Percentiles rank a stretch among this genome's conserved stretches.
These are phyloP conservation scores for Boletus fagicola DNA, from an alignment of 768 basidiomycete genomes.

Conservation along the genomic window DNA sequence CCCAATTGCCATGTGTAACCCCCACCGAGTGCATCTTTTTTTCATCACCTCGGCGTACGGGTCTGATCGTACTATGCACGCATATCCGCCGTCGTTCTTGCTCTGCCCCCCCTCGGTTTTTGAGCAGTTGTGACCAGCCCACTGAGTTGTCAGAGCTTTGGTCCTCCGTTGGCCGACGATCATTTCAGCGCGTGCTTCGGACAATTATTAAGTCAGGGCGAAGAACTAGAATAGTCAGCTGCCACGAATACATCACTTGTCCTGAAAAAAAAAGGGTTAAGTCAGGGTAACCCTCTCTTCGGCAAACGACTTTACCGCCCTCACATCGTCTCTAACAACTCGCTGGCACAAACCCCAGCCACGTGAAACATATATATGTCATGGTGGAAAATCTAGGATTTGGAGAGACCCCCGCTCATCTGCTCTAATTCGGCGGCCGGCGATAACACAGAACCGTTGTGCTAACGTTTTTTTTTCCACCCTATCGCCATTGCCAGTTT, in stretches of 20 bases:
- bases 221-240: background rate
- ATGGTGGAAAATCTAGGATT: background rate
- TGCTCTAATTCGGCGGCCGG: constrained; percentile 4
- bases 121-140: background rate
- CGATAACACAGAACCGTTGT: background rate
- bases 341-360: background rate
- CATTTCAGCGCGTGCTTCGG: background rate
- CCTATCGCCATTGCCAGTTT: constrained; percentile 14
- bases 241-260: background rate
- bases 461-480: constrained; percentile 3
- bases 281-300: background rate
- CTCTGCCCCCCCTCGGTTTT: background rate
- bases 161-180: constrained; percentile 1
- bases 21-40: background rate
- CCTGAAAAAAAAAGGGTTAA: background rate
- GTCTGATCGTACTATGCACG: constrained; percentile 5
- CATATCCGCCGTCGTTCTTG: constrained; percentile 6
- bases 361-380: too few relatives aligned
- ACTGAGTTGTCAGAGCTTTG: background rate
- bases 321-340: background rate
- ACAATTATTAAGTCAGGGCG: background rate
- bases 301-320: background rate
- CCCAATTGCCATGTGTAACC: background rate
- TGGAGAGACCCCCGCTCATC: background rate
- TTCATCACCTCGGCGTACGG: constrained; percentile 14